These are phyloP conservation scores for Agrocybe pediades DNA, from an alignment of 768 basidiomycete genomes.

Conservation along the genomic window DNA sequence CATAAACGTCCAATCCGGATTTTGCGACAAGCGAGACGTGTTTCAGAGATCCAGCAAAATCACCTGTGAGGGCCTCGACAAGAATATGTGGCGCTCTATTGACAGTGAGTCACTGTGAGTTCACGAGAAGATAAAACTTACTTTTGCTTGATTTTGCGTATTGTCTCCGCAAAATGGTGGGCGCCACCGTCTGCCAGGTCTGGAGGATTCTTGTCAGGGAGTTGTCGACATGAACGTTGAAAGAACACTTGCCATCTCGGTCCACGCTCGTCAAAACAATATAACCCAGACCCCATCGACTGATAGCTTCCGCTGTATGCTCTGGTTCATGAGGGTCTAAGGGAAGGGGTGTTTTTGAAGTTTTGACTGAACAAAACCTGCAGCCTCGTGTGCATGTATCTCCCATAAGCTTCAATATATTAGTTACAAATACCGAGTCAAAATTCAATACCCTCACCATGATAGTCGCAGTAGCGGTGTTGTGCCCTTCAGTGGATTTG, in stretches of 20 bases:
- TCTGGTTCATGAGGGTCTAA: slow-evolving; percentile 97
- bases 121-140: slow-evolving; percentile 28
- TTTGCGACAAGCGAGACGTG: slow-evolving; percentile 83
- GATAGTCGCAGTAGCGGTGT: slow-evolving; percentile 94
- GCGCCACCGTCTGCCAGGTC: slow-evolving; percentile 93
- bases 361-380: slow-evolving; percentile 97
- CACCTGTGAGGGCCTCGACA: slow-evolving; percentile 94
- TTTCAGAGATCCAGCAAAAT: slow-evolving; percentile 81
- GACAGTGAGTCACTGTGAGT: slow-evolving; percentile 5
- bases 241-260: slow-evolving; percentile 74
- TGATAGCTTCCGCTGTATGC: slow-evolving; percentile 97
- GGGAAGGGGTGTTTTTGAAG: slow-evolving; percentile 83
- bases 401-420: slow-evolving; percentile 83
- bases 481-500: slow-evolving; percentile 71
- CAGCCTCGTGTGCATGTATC: slow-evolving; percentile 99
- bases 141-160: slow-evolving; percentile 95
- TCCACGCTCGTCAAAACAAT: slow-evolving; percentile 97
- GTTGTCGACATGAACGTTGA: neutral
- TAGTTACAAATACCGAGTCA: neutral
- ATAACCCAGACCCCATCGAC: slow-evolving; percentile 96
- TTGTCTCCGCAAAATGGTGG: slow-evolving; percentile 93
- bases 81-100: slow-evolving; percentile 90
- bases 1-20: slow-evolving; percentile 96
- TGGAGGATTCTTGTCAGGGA: slow-evolving; percentile 29
- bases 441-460: slow-evolving; percentile 61